Evolutionary conservation across 306 rosid genomes (phyloP), one percentile per base, ranked within the genome.

Genomic region (Cyamopsis tetragonoloba): DNA sequence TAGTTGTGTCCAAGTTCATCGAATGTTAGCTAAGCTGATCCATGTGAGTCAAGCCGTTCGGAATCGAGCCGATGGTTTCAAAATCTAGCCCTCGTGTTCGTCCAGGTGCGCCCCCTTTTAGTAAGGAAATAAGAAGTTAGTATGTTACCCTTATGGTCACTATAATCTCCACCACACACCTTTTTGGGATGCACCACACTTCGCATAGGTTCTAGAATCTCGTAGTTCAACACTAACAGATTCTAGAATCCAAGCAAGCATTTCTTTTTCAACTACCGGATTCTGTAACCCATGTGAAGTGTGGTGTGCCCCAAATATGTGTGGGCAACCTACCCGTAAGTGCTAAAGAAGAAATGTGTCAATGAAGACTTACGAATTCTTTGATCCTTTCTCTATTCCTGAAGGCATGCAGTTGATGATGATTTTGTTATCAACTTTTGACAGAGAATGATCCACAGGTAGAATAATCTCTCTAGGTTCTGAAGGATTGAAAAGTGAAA

Each of bases 81-180:
- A 79, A 74, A 32, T 86, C 78, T 12, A 95, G 84, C 12, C 99
- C 99, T 85, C 99, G 82, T 2, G 99, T 88, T 76, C 99, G 91
- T 28, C 91, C 96, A 12, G 97, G 96, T 1, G 96, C 91, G 3
- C 99, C 97, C 0, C 92, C 99, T 73, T 83, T 88, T 30, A 85
- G 80, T 0, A 86, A 58, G 14, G 96, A 88, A 53, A 51, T 8
- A 34, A 23, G 26, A 37, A 9, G 46, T 73, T 20, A 75, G 60
- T 27, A 10, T 18, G 44, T 17, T 10, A 12, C 15, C 53, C 1
- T 47, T 26, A n/a, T 17, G 1, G n/a, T n/a, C n/a, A n/a, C n/a
- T n/a, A n/a, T n/a, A n/a, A n/a, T n/a, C n/a, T n/a, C n/a, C n/a
- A n/a, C n/a, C n/a, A n/a, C n/a, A n/a, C n/a, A n/a, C n/a, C n/a